phyloP scores from a whole-genome alignment of 495 filamentous ascomycete species.

The Penicillium bialowiezense region DNA sequence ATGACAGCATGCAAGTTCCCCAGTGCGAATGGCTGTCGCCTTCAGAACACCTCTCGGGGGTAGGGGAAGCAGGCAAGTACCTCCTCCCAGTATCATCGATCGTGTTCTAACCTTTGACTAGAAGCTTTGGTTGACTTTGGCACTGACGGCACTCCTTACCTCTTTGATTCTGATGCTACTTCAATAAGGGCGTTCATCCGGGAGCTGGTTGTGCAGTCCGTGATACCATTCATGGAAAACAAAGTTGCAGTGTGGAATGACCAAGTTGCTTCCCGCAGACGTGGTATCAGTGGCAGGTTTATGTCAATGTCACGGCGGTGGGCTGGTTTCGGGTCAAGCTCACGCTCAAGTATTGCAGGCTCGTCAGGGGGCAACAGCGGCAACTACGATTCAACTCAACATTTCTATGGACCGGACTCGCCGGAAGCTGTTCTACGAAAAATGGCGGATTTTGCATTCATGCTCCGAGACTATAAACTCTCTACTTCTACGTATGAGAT shows the following conservation, averaged over 20 bases:
- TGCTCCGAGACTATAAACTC: conserved; percentile 94
- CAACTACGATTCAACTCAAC: conserved; percentile 75
- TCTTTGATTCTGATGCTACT: conserved; percentile 88
- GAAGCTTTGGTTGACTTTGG: conserved; percentile 58
- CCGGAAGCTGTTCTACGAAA: conserved; percentile 91
- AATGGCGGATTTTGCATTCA: conserved; percentile 91
- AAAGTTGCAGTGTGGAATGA: conserved; percentile 91
- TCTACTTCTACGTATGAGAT: conserved; percentile 88
- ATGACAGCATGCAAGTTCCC: conserved; percentile 81
- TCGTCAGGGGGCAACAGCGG: conserved; percentile 42
- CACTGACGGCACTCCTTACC: conserved; percentile 64
- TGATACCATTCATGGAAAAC: conserved; percentile 94
- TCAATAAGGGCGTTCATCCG: conserved; percentile 84
- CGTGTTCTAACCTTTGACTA: conserved; percentile 22
- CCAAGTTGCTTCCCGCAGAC: conserved; percentile 84
- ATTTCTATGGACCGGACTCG: conserved; percentile 79
- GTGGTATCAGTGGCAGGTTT: conserved; percentile 84
- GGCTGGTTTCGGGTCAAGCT: conserved; percentile 70
- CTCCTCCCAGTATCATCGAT: neutral
- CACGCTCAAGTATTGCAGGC: conserved; percentile 40
- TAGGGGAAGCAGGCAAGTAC: conserved; percentile 56
- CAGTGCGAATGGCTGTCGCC: conserved; percentile 86
- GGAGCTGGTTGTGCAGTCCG: conserved; percentile 88
- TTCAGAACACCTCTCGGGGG: conserved; percentile 73
- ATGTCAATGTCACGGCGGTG: conserved; percentile 88